Percentiles rank a stretch among this genome's conserved stretches.
These are phyloP conservation scores for Willaertia magna DNA, from an alignment of 208 protist genomes.

Conservation along the genomic window DNA sequence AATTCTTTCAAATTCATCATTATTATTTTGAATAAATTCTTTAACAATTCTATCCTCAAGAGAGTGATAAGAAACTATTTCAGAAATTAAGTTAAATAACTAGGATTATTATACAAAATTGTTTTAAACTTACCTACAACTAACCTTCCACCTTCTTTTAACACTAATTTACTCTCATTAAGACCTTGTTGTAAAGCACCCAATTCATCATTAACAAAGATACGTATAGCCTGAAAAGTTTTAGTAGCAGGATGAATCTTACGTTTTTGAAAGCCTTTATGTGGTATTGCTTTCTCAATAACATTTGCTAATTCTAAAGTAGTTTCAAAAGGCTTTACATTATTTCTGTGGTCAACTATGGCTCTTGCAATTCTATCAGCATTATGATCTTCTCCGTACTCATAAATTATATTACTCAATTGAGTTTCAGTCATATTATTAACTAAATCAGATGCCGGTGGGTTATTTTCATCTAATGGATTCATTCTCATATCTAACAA, in stretches of 20 bases:
- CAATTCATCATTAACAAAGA: slow-evolving; percentile 9
- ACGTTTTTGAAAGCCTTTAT: neutral
- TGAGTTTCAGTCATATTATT: neutral
- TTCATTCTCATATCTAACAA: slow-evolving; percentile 19
- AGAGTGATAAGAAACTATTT: neutral
- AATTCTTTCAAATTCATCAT: neutral
- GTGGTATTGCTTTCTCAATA: neutral
- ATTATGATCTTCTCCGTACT: neutral
- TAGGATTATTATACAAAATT: no score
- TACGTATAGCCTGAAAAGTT: neutral
- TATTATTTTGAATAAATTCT: neutral
- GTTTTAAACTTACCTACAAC: no score
- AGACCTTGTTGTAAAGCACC: neutral
- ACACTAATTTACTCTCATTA: neutral
- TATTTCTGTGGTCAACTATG: neutral
- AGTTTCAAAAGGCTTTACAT: neutral
- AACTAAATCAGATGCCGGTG: neutral
- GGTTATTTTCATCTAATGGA: neutral
- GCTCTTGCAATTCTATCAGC: neutral
- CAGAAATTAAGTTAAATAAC: no score
- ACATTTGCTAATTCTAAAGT: neutral
- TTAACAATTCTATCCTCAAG: neutral
- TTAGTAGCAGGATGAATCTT: neutral
- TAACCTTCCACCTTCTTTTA: neutral
- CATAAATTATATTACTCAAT: neutral